Percentiles rank a stretch among this genome's conserved stretches.
Conservation (phyloP, 305 asterid species). For the Plantago lanceolata region DNA sequence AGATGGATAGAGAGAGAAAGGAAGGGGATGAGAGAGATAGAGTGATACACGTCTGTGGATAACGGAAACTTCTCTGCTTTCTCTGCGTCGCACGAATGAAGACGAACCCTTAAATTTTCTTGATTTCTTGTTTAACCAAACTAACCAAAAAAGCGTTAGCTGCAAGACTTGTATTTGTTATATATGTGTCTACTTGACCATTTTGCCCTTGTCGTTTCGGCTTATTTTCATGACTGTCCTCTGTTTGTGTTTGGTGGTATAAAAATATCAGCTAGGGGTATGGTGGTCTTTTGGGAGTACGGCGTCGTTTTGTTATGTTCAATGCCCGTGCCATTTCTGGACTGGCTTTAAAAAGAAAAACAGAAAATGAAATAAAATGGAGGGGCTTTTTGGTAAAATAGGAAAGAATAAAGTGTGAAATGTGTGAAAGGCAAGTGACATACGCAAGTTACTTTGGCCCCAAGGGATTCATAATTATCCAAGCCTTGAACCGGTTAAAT, state of each 20-base stretch:
- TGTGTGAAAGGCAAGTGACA: no score
- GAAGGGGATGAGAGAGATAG: not conserved
- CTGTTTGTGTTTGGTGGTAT: not conserved
- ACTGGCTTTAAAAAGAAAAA: no score
- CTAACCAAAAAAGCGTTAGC: not conserved
- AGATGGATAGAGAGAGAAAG: conserved; percentile 19
- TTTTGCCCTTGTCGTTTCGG: conserved; percentile 21
- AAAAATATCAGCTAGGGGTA: not conserved
- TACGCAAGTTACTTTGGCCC: no score
- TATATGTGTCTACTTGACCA: not conserved
- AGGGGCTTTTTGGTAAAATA: no score
- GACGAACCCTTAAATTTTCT: not conserved
- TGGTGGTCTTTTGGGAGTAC: not conserved
- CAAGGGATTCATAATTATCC: no score
- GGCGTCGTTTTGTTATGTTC: conserved; percentile 1
- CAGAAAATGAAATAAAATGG: no score
- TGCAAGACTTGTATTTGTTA: not conserved
- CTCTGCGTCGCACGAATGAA: conserved; percentile 19
- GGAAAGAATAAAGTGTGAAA: no score
- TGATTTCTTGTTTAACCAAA: conserved; percentile 3
- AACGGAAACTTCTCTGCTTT: conserved; percentile 28
- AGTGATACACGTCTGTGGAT: conserved; percentile 26
- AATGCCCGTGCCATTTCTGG: not conserved
- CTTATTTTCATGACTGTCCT: not conserved
- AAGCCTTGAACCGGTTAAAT: no score